These are phyloP conservation scores for Aspergillus transmontanensis DNA, from an alignment of 2,329 filamentous ascomycete genomes.

Conservation along the genomic window DNA sequence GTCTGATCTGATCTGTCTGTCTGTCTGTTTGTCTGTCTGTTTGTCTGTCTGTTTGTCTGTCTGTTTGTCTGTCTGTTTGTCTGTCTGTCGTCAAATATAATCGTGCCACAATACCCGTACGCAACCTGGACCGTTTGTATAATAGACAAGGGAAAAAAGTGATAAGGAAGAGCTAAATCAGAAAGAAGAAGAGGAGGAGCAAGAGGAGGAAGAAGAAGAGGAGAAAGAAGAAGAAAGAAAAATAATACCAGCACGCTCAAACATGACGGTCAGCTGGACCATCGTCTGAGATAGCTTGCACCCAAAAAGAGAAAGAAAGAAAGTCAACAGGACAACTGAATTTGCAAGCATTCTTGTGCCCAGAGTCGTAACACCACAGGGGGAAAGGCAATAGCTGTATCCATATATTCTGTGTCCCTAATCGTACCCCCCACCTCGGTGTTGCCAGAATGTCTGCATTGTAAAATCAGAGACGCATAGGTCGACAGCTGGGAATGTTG, in stretches of 20 bases:
- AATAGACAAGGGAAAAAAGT: not conserved
- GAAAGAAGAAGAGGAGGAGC: not conserved
- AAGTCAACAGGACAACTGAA: constrained; percentile 6
- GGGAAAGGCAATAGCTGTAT: not conserved
- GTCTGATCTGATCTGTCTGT: not conserved
- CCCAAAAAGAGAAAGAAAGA: not conserved
- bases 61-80: not conserved
- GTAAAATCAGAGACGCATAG: constrained; percentile 2
- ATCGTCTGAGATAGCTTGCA: not conserved
- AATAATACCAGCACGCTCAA: not conserved
- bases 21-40: too few relatives aligned
- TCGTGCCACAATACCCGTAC: not conserved
- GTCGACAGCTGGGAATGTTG: constrained; percentile 25
- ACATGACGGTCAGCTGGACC: not conserved
- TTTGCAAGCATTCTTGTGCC: not conserved
- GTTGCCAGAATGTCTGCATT: not conserved
- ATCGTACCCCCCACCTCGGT: not conserved
- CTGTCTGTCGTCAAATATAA: constrained; percentile 5
- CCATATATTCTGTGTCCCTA: not conserved
- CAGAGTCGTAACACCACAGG: too few relatives aligned
- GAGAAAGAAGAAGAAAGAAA: not conserved
- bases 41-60: not conserved
- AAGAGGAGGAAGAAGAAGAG: not conserved
- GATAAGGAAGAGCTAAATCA: not conserved
- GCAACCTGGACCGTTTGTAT: not conserved